Conservation (phyloP, 2,329 filamentous ascomycete species). For the Beauveria sp. region DNA sequence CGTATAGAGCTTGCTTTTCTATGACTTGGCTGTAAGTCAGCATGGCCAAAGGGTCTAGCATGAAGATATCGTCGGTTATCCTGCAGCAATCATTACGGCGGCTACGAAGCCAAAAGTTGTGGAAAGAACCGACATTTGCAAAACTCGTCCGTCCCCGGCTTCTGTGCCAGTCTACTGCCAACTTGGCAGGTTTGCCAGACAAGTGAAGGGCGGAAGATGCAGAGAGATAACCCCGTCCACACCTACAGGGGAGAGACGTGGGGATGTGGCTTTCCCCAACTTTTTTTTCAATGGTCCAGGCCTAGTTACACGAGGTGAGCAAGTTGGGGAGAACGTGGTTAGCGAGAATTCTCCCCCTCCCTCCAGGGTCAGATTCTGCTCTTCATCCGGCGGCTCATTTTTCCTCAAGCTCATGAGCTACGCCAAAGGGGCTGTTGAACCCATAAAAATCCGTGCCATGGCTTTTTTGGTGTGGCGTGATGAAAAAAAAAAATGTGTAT, state of each 20-base stretch:
- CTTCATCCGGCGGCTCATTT: neutral
- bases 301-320: neutral
- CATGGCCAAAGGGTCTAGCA: too few relatives aligned
- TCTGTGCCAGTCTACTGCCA: neutral
- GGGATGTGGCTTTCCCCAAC: slow-evolving; percentile 7
- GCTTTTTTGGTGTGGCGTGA: neutral
- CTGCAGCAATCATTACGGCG: neutral
- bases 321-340: neutral
- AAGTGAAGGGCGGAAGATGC: neutral
- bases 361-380: neutral
- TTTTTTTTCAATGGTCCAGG: neutral
- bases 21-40: too few relatives aligned
- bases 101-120: neutral
- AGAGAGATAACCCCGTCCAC: neutral
- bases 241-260: neutral
- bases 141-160: too few relatives aligned
- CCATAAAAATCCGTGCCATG: neutral
- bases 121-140: neutral
- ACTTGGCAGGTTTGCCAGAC: neutral
- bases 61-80: too few relatives aligned
- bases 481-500: neutral
- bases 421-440: neutral
- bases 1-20: too few relatives aligned
- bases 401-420: neutral
- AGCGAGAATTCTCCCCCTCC: neutral